These are phyloP conservation scores for Sinapis alba DNA, from an alignment of 441 rosid species.

Conservation along the genomic window DNA sequence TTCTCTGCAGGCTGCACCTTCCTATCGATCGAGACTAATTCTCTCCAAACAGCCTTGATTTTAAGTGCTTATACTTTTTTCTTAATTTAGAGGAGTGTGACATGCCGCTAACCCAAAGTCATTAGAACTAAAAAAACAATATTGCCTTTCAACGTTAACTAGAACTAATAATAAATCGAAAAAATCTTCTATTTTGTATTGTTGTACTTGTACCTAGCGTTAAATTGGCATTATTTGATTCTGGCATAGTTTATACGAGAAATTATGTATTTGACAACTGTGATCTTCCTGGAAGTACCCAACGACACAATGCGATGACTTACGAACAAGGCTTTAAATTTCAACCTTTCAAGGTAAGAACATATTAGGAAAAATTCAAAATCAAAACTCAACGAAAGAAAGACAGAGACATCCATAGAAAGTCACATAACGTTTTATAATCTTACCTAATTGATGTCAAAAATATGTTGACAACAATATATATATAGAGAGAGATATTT, in stretches of 20 bases:
- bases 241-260: neutral
- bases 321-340: constrained; percentile 11
- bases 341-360: constrained; percentile 10
- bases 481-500: neutral
- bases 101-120: neutral
- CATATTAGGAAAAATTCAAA: constrained; percentile 16
- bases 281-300: constrained; percentile 21
- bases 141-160: neutral
- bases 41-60: neutral
- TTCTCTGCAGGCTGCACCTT: neutral
- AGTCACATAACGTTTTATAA: neutral
- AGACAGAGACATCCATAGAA: constrained; percentile 15
- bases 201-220: constrained; percentile 2
- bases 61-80: neutral
- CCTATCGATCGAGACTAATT: neutral
- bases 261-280: neutral
- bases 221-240: neutral
- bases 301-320: constrained; percentile 10
- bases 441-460: neutral
- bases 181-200: neutral
- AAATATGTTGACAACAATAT: neutral
- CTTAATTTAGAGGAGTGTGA: neutral
- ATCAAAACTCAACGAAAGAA: constrained; percentile 9
- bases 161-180: neutral
- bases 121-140: neutral